Evolutionary conservation across 164 flowering plant species (phyloP).

Genomic region (Amborella trichopoda): DNA sequence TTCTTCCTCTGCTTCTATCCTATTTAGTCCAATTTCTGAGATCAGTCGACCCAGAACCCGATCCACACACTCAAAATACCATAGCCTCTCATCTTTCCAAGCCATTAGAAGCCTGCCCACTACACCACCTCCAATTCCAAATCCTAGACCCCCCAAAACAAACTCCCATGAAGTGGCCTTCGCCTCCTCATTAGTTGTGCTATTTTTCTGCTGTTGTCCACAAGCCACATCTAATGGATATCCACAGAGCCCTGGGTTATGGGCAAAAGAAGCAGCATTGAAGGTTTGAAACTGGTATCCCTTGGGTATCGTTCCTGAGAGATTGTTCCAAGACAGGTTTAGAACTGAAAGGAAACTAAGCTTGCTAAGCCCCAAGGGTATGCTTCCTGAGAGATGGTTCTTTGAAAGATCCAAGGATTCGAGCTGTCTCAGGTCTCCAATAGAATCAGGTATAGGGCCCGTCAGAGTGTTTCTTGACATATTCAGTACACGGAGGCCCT

Average conservation of each 20-base stretch:
- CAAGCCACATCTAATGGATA: background rate
- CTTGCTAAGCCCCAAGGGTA: background rate
- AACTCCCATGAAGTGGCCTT: no score
- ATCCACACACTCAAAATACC: no score
- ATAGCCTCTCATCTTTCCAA: no score
- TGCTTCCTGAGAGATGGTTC: background rate
- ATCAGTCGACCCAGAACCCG: no score
- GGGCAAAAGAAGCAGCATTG: background rate
- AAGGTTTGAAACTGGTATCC: constrained; percentile 2
- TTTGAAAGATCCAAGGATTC: constrained; percentile 5
- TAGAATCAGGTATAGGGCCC: background rate
- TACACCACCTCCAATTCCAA: no score
- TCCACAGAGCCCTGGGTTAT: constrained; percentile 4
- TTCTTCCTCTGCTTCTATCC: no score
- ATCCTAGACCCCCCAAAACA: no score
- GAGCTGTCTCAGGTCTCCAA: background rate
- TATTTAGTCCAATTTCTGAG: no score
- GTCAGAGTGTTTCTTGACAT: background rate
- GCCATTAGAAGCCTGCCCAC: no score
- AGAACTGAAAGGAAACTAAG: constrained; percentile 1
- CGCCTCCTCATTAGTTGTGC: no score
- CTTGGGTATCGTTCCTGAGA: constrained; percentile 3
- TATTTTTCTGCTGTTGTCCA: no score
- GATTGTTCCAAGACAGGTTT: constrained; percentile 3
- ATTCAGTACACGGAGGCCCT: background rate